These are phyloP conservation scores for Podospora pseudoanserina DNA, from an alignment of 495 filamentous ascomycete species.

Conservation along the genomic window DNA sequence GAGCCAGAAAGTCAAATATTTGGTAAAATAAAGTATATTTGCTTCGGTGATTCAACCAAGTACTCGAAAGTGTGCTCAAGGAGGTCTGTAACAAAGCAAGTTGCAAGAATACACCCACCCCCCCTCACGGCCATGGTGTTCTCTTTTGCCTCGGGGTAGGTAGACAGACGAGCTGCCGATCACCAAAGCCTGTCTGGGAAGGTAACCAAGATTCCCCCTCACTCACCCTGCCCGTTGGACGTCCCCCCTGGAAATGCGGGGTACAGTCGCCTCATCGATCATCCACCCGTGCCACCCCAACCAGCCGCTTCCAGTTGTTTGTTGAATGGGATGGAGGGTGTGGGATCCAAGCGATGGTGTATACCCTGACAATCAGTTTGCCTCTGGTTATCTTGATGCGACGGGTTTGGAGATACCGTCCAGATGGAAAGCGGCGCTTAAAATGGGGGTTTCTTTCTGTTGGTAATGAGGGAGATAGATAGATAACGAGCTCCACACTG, in stretches of 20 bases:
- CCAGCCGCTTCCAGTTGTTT: background rate
- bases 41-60: background rate
- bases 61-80: background rate
- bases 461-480: background rate
- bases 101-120: background rate
- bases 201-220: background rate
- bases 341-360: background rate
- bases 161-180: background rate
- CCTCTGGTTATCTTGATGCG: background rate
- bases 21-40: background rate
- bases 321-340: background rate
- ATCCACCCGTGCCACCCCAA: too few species aligned
- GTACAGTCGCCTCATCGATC: background rate
- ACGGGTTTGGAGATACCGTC: background rate
- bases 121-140: background rate
- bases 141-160: background rate
- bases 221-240: background rate
- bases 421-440: background rate
- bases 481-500: background rate
- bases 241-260: background rate
- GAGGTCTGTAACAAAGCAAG: background rate
- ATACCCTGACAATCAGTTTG: background rate
- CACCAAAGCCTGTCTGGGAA: slow-evolving; percentile 2
- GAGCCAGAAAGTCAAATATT: background rate
- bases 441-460: background rate